phyloP scores from a whole-genome alignment of 2,329 filamentous ascomycete genomes.

The Trichoderma brevicompactum region DNA sequence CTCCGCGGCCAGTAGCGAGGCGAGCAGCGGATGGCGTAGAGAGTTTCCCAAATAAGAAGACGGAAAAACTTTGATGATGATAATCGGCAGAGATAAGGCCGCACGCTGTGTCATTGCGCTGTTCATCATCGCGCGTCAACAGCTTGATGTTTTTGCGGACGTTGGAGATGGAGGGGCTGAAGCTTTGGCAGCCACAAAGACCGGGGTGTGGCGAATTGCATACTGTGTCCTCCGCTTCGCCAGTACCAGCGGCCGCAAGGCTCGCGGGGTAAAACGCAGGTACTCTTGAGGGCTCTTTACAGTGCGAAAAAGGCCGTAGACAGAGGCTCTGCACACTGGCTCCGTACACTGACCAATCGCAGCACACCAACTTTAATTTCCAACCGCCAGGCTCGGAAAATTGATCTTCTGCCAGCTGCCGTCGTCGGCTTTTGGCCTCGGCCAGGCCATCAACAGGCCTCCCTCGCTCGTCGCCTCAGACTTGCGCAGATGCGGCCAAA shows the following conservation, averaged over 20 bases:
- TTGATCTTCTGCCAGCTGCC: slow-evolving; percentile 25
- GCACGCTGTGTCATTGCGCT: not conserved
- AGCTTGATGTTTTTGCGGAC: not conserved
- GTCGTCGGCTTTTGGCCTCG: slow-evolving; percentile 19
- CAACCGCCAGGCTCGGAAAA: slow-evolving; percentile 23
- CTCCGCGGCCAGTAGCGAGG: not conserved
- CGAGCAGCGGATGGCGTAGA: not conserved
- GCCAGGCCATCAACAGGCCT: slow-evolving; percentile 13
- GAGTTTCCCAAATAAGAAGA: not conserved
- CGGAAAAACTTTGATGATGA: not conserved
- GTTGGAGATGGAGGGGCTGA: slow-evolving; percentile 23
- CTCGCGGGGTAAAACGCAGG: not conserved
- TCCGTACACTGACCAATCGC: slow-evolving; percentile 25
- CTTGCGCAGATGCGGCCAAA: slow-evolving; percentile 9
- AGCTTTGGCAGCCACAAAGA: slow-evolving; percentile 22
- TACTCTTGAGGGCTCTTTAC: not conserved
- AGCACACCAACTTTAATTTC: slow-evolving; percentile 24
- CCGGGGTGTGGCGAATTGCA: not conserved
- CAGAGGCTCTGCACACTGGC: not conserved
- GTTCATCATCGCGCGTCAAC: slow-evolving; percentile 1
- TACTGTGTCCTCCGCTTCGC: slow-evolving; percentile 17
- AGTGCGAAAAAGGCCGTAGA: not conserved
- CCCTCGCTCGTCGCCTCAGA: not conserved
- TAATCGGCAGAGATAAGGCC: not conserved
- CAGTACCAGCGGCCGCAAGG: not conserved